Conservation (phyloP, 2,329 filamentous ascomycete species). For the Zymoseptoria brevis region DNA sequence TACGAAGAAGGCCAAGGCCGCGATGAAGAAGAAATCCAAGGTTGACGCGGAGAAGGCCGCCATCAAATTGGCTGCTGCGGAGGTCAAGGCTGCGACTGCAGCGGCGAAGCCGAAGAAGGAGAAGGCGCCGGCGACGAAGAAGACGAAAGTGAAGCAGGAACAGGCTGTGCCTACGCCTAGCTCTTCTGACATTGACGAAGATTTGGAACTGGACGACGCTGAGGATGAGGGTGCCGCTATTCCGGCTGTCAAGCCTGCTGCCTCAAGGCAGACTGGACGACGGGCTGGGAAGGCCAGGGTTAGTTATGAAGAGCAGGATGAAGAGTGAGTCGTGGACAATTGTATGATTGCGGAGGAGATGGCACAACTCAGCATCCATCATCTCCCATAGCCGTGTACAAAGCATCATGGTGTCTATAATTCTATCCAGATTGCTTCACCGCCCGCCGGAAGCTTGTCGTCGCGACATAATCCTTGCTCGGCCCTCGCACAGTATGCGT, state of each 20-base stretch:
- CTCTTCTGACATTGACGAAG: constrained; percentile 9
- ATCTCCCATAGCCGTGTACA: neutral
- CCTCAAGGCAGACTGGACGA: constrained; percentile 9
- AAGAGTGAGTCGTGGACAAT: neutral
- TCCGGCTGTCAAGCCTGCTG: constrained; percentile 4
- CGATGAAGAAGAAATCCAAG: constrained; percentile 21
- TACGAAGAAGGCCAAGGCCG: constrained; percentile 35
- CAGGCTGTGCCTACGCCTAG: constrained; percentile 10
- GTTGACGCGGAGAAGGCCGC: constrained; percentile 19
- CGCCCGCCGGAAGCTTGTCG: constrained; percentile 30
- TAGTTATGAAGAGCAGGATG: constrained; percentile 14
- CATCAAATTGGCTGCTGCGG: constrained; percentile 11
- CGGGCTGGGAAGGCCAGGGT: constrained; percentile 13
- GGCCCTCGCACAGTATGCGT: constrained; percentile 62
- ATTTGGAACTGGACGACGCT: constrained; percentile 1
- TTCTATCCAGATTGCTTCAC: neutral
- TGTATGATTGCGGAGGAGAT: neutral
- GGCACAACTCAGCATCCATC: neutral
- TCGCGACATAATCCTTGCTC: constrained; percentile 59
- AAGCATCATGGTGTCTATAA: neutral
- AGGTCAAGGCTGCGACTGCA: constrained; percentile 4
- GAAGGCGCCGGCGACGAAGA: constrained; percentile 3
- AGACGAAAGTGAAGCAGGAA: constrained; percentile 11
- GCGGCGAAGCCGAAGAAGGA: constrained; percentile 3
- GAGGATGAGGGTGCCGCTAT: constrained; percentile 4